Percentiles rank a stretch among this genome's conserved stretches.
Evolutionary conservation across 2,329 filamentous ascomycete species (phyloP).

Genomic region (Neonectria magnoliae): DNA sequence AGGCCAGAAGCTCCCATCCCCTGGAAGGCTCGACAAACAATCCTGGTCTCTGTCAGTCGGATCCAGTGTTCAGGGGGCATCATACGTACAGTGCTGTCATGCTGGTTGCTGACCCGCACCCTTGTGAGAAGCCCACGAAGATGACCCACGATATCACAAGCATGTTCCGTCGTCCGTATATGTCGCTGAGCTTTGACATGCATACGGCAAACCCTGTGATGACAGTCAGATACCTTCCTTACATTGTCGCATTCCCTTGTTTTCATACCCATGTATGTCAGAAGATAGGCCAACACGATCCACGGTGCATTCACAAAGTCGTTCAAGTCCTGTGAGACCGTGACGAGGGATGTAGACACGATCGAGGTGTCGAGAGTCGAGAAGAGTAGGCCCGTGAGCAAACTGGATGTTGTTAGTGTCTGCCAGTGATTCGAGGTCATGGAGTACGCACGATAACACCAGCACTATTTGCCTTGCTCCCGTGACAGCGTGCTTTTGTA

Average conservation of each 20-base stretch:
- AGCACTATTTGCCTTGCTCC: constrained; percentile 46
- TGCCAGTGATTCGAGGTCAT: not conserved
- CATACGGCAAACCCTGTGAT: constrained; percentile 63
- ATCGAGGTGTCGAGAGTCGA: constrained; percentile 68
- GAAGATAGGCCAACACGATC: constrained; percentile 65
- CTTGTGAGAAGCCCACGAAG: constrained; percentile 65
- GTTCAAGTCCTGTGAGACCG: constrained; percentile 62
- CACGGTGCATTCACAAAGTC: constrained; percentile 64
- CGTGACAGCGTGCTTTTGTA: constrained; percentile 38
- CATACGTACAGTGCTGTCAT: constrained; percentile 62
- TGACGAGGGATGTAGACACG: constrained; percentile 66
- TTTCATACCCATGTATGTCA: constrained; percentile 64
- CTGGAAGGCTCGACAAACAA: constrained; percentile 67
- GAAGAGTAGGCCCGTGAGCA: constrained; percentile 64
- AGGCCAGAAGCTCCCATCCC: constrained; percentile 70
- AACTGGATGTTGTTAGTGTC: constrained; percentile 47
- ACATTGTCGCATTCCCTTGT: not conserved
- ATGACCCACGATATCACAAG: constrained; percentile 62
- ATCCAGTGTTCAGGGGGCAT: constrained; percentile 5
- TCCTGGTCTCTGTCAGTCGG: constrained; percentile 52
- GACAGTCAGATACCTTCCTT: constrained; percentile 24
- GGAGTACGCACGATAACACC: constrained; percentile 47
- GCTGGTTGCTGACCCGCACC: constrained; percentile 59
- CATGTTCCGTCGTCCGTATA: constrained; percentile 64
- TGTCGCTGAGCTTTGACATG: constrained; percentile 68